Base-by-base conservation (phyloP, 2,329 filamentous ascomycete genomes). In the Diplodia corticola region DNA sequence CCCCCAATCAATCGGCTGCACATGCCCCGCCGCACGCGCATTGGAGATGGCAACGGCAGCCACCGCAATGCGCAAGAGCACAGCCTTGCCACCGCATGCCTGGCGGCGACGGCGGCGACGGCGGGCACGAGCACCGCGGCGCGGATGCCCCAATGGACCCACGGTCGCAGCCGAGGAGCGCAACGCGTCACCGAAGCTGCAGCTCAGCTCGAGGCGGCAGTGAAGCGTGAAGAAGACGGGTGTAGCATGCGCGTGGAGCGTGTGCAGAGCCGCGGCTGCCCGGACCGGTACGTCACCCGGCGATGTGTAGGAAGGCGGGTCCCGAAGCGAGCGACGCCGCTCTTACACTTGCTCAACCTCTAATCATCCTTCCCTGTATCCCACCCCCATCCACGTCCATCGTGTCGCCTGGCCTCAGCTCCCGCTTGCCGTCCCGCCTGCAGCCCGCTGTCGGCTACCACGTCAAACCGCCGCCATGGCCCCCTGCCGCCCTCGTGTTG, bases 381-480 rank as follows among this genome's bases (percentile, higher is more conserved):
- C 55, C 55, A 46, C 37, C 37, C 24, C 24, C 55, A 30, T 48
- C 35, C 44, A 13, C 17, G 35, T 61, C 44, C 57, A 61, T 61
- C 55, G 55, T 20, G 26, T 20, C 57, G 35, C 33, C 12, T 49
- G 40, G 37, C 55, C 22, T 5, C 55, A 17, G 40, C 40, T 44
- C 40, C 24, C 24, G 20, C 20, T 28, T 35, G 57, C 26, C 55
- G 55, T 48, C 37, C 10, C 22, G 33, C 37, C 55, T 9, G 55
- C 33, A 13, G 13, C 28, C 17, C 26, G 35, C 10, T 35, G 26
- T 28, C 40, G 40, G 26, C 57, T 33, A 49, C 57, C 28, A 35
- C 57, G 22, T 48, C 54, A 24, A 59, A n/a, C 37, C 54, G 48
- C 37, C 35, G n/a, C 15, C 26, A 60, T 60, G 57, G 26, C 57